These are phyloP conservation scores for Monosporascus sp. DNA, from an alignment of 2,329 filamentous ascomycete genomes.

Conservation along the genomic window DNA sequence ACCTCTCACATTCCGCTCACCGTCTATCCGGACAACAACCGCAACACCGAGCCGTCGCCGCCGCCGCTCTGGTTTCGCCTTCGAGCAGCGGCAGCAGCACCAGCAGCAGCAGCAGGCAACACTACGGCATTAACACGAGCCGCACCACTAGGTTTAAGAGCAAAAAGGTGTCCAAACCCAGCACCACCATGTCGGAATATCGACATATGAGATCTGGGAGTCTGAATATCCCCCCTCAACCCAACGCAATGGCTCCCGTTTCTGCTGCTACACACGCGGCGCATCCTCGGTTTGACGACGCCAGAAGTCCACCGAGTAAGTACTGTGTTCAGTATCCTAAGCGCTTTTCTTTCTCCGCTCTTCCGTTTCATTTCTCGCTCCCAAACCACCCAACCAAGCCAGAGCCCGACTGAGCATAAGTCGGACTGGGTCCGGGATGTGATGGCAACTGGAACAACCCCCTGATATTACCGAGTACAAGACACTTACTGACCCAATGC, in stretches of 20 bases:
- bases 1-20: neutral
- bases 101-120: neutral
- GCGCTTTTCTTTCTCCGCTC: slow-evolving; percentile 3
- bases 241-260: slow-evolving; percentile 30
- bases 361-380: neutral
- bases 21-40: neutral
- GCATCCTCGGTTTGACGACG: slow-evolving; percentile 49
- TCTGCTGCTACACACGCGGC: slow-evolving; percentile 26
- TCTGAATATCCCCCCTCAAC: slow-evolving; percentile 43
- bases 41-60: too few species aligned
- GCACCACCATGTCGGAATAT: slow-evolving; percentile 43
- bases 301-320: slow-evolving; percentile 59
- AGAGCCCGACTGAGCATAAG: too few species aligned
- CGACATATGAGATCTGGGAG: slow-evolving; percentile 55
- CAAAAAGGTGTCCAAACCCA: neutral
- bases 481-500: slow-evolving; percentile 4
- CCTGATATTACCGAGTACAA: neutral
- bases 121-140: neutral
- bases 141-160: neutral
- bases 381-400: too few species aligned
- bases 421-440: too few species aligned
- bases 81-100: too few species aligned
- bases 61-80: too few species aligned
- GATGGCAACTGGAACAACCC: too few species aligned
- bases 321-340: slow-evolving; percentile 15